These are phyloP conservation scores for Fraxinus greggii DNA, from an alignment of 305 asterid genomes.

Conservation along the genomic window DNA sequence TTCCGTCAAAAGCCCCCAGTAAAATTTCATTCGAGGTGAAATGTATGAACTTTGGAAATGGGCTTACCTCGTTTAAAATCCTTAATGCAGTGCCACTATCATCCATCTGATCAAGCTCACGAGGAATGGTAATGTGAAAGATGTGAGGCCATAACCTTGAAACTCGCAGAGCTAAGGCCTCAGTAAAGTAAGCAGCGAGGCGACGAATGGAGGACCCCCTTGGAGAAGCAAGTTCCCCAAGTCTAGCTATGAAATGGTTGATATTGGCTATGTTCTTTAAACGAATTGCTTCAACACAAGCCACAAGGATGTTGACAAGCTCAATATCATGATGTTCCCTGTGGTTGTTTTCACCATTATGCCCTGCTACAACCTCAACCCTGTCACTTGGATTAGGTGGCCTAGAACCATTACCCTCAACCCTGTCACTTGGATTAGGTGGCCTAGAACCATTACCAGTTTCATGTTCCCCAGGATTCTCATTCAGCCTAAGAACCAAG, in stretches of 20 bases:
- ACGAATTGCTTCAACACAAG: constrained; percentile 70
- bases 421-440: constrained; percentile 33
- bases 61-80: constrained; percentile 70
- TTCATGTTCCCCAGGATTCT: constrained; percentile 33
- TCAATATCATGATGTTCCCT: constrained; percentile 57
- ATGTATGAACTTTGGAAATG: constrained; percentile 75
- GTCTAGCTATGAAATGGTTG: constrained; percentile 62
- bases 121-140: constrained; percentile 61
- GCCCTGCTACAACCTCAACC: constrained; percentile 32
- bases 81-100: constrained; percentile 53
- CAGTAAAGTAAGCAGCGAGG: constrained; percentile 75
- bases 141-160: constrained; percentile 76
- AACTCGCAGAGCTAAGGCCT: constrained; percentile 71
- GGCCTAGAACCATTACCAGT: constrained; percentile 58
- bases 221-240: constrained; percentile 92
- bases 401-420: constrained; percentile 59
- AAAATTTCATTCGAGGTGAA: constrained; percentile 90
- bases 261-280: constrained; percentile 52
- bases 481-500: constrained; percentile 39
- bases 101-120: constrained; percentile 60
- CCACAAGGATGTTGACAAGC: constrained; percentile 70
- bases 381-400: constrained; percentile 36
- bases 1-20: constrained; percentile 75
- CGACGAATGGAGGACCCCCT: constrained; percentile 71
- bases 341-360: constrained; percentile 37